Conservation (phyloP, 495 filamentous ascomycete species). For the Diplogelasinospora grovesii region DNA sequence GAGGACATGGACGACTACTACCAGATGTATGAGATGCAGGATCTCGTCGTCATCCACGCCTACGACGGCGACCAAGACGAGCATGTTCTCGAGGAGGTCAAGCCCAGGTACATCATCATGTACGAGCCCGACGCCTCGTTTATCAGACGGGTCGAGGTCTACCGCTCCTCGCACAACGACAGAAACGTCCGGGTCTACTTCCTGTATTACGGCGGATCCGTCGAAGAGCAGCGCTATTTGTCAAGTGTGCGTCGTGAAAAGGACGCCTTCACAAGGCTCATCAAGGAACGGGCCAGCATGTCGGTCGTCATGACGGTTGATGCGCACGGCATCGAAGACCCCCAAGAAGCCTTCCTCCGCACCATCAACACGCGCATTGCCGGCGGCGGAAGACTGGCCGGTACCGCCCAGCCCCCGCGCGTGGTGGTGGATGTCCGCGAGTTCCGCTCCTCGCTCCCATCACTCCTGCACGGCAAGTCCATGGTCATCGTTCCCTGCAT, state of each 20-base stretch:
- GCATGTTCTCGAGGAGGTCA: conserved; percentile 86
- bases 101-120: conserved; percentile 94
- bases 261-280: conserved; percentile 87
- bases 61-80: conserved; percentile 94
- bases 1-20: conserved; percentile 89
- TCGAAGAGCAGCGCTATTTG: conserved; percentile 94
- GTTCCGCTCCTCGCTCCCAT: conserved; percentile 88
- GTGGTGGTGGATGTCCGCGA: conserved; percentile 95
- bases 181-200: conserved; percentile 90
- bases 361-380: conserved; percentile 97
- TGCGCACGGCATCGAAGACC: conserved; percentile 63
- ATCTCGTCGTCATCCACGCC: conserved; percentile 82
- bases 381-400: conserved; percentile 79
- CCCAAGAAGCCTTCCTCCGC: conserved; percentile 86
- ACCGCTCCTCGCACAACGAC: conserved; percentile 86
- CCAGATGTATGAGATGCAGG: conserved; percentile 85
- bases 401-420: conserved; percentile 84
- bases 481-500: conserved; percentile 87
- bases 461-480: conserved; percentile 78
- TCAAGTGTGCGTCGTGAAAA: conserved; percentile 86
- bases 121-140: conserved; percentile 96
- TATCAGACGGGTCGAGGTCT: conserved; percentile 90
- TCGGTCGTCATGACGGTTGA: conserved; percentile 73
- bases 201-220: conserved; percentile 88
- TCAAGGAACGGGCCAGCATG: conserved; percentile 91